Conservation (phyloP, 768 basidiomycete genomes). For the Tylopilus intermedius region DNA sequence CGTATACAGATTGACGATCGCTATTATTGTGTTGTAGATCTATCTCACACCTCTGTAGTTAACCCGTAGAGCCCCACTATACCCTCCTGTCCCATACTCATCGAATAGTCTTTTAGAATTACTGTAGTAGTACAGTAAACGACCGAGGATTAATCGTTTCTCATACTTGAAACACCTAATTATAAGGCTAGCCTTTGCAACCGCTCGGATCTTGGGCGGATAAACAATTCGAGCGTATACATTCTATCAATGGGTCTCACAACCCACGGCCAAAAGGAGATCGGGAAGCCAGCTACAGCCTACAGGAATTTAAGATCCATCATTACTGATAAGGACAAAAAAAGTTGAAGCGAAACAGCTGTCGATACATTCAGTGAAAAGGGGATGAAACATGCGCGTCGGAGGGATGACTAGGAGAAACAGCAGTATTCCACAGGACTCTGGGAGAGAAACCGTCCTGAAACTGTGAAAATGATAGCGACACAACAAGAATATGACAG, state of each 20-base stretch:
- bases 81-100: slow-evolving; percentile 7
- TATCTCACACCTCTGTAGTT: slow-evolving; percentile 6
- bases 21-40: slow-evolving; percentile 18
- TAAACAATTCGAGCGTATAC: neutral
- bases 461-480: neutral
- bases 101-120: neutral
- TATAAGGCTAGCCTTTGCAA: neutral
- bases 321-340: slow-evolving; percentile 17
- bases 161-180: neutral
- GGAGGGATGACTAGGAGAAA: slow-evolving; percentile 12
- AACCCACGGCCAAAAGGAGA: neutral
- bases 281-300: neutral
- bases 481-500: neutral
- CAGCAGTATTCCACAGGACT: slow-evolving; percentile 4
- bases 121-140: slow-evolving; percentile 9
- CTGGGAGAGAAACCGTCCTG: slow-evolving; percentile 2
- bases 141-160: neutral
- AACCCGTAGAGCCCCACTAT: slow-evolving; percentile 4
- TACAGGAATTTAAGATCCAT: slow-evolving; percentile 4
- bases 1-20: neutral
- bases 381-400: slow-evolving; percentile 7
- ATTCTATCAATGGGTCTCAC: neutral
- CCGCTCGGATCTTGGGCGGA: neutral
- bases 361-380: slow-evolving; percentile 26
- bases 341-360: slow-evolving; percentile 8